Evolutionary conservation across 2,329 filamentous ascomycete genomes (phyloP), one percentile per base, ranked within the genome.

Genomic region (Sclerotinia spermophila): DNA sequence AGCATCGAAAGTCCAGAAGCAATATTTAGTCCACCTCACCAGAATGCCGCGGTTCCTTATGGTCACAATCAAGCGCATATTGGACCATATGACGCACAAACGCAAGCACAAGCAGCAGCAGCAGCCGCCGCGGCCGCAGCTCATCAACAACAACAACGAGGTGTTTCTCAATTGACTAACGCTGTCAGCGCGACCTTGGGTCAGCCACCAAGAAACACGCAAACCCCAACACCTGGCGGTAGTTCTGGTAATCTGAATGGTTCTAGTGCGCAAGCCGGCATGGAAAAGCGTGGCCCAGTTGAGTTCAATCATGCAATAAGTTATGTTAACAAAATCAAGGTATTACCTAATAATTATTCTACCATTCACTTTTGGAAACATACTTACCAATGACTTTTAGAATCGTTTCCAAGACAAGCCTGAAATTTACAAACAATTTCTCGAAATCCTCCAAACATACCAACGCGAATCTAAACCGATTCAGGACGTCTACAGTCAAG

Each of bases 241-340:
- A 81, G 82, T 27, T 84, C 84, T 56, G 86, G 88, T 73, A 86
- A 83, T 44, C 79, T 90, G 71, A 92, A 90, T 76, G 89, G 88
- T 59, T 84, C 85, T 72, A 86, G 85, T 33, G 82, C 87, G 81
- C 81, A 90, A 82, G 82, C 86, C 80, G 82, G 86, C 81, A 82
- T 92, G 79, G 94, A 96, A 81, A 96, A 96, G 79, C 89, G 94
- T 70, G 95, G 94, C 0, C 96, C 96, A 1, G 96, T 99, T 27
- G 96, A 99, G 79, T 99, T 99, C 81, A 99, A 99, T 79, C 96
- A 99, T 82, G 96, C 96, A 0, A 99, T 99, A 74, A 98, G 94
- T 80, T 99, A 99, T 78, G 96, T 99, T 69, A 99, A 99, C 80
- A 99, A 99, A 83, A 99, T 99, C 78, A 99, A 99, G 90, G 94